Evolutionary conservation across 1,284 basidiomycete species (phyloP).

Genomic region (Exsudoporus floridanus): DNA sequence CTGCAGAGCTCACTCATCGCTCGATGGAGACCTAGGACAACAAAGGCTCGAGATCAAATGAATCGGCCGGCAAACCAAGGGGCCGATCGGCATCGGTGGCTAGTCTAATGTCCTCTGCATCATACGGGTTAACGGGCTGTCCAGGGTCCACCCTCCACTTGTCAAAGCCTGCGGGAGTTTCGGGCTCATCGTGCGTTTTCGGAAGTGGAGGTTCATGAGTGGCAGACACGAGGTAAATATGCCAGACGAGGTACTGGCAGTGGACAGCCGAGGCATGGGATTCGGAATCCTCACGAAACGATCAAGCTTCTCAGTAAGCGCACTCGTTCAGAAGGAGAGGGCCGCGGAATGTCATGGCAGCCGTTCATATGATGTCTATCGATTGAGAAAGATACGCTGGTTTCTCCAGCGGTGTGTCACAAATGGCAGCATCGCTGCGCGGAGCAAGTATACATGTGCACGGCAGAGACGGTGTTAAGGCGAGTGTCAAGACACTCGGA

Average conservation of each 20-base stretch:
- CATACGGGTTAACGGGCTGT: neutral
- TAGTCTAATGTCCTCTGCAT: neutral
- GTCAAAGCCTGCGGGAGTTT: no score
- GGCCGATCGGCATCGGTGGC: slow-evolving; percentile 25
- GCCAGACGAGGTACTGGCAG: slow-evolving; percentile 1
- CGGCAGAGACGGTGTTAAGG: slow-evolving; percentile 22
- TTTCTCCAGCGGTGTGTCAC: neutral
- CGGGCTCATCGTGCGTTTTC: neutral
- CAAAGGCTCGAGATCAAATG: slow-evolving; percentile 22
- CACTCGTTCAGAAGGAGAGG: neutral
- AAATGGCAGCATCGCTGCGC: neutral
- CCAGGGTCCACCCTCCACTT: neutral
- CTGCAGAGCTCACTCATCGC: neutral
- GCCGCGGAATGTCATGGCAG: neutral
- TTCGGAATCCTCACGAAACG: neutral
- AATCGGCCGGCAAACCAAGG: slow-evolving; percentile 2
- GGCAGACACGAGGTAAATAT: slow-evolving; percentile 14
- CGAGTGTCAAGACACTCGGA: neutral
- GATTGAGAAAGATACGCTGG: no score
- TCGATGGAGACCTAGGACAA: slow-evolving; percentile 25
- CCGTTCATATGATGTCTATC: neutral
- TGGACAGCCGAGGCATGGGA: no score
- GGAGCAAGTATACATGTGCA: neutral
- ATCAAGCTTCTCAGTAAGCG: neutral
- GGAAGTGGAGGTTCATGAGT: neutral